Conservation (phyloP, 2,329 filamentous ascomycete genomes). For the Colletotrichum tamarilloi region DNA sequence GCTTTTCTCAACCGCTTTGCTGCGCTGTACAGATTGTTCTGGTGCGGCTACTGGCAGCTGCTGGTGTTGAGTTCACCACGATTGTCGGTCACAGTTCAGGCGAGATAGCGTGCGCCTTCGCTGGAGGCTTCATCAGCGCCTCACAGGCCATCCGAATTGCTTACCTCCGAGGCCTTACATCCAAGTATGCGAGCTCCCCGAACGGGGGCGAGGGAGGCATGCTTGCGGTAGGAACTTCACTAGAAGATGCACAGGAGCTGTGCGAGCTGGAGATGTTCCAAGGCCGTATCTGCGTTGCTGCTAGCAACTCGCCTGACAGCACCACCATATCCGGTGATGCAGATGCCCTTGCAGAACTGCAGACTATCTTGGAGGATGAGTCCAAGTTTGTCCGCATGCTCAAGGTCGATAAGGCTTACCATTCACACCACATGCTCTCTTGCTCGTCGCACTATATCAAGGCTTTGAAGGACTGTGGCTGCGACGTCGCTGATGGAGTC, state of each 20-base stretch:
- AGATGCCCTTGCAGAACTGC: conserved; percentile 40
- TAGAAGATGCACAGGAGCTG: conserved; percentile 29
- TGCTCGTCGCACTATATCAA: background rate
- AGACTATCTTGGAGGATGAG: conserved; percentile 35
- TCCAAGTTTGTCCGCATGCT: conserved; percentile 41
- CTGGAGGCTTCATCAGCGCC: conserved; percentile 52
- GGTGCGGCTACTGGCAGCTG: conserved; percentile 40
- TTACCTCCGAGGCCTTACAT: conserved; percentile 37
- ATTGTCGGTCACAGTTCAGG: conserved; percentile 62
- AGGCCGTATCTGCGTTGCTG: conserved; percentile 40
- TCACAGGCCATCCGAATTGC: conserved; percentile 41
- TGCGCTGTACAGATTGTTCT: conserved; percentile 39
- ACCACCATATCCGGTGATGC: conserved; percentile 43
- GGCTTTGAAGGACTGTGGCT: background rate
- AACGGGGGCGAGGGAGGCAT: conserved; percentile 37
- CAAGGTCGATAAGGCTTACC: conserved; percentile 45
- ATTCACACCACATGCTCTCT: conserved; percentile 24
- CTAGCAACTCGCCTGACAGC: conserved; percentile 38
- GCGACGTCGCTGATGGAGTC: background rate
- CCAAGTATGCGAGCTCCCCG: conserved; percentile 8
- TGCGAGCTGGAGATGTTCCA: conserved; percentile 22
- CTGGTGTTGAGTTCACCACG: conserved; percentile 46
- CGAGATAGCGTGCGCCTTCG: conserved; percentile 62
- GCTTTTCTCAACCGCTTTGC: conserved; percentile 29
- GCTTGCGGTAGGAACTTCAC: conserved; percentile 39